Percentiles rank a stretch among this genome's conserved stretches.
Conservation (phyloP, 192 early-diverging fungal species). For the Coemansia sp. region DNA sequence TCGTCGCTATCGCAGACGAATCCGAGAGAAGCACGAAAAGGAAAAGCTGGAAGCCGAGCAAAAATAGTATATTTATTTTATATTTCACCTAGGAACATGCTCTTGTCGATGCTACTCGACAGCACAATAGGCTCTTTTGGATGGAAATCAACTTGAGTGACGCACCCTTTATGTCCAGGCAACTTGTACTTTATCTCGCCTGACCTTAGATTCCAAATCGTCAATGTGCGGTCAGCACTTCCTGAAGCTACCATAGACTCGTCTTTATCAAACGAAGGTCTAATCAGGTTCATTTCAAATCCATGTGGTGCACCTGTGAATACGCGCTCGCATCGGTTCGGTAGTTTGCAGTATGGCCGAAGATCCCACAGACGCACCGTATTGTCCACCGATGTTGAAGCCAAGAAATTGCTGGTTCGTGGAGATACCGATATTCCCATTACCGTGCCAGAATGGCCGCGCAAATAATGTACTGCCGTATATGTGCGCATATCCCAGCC, state of each 20-base stretch:
- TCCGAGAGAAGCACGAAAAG: slow-evolving; percentile 33
- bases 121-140: slow-evolving; percentile 83
- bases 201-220: slow-evolving; percentile 82
- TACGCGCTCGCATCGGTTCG: slow-evolving; percentile 73
- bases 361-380: slow-evolving; percentile 95
- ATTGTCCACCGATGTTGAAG: slow-evolving; percentile 93
- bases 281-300: slow-evolving; percentile 90
- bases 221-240: slow-evolving; percentile 81
- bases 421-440: slow-evolving; percentile 82
- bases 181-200: slow-evolving; percentile 87
- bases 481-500: slow-evolving; percentile 88
- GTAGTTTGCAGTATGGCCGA: slow-evolving; percentile 70
- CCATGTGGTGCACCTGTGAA: slow-evolving; percentile 90
- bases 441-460: slow-evolving; percentile 87
- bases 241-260: slow-evolving; percentile 83
- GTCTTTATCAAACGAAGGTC: slow-evolving; percentile 86
- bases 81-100: slow-evolving; percentile 84
- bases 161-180: slow-evolving; percentile 92
- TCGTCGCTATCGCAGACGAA: slow-evolving; percentile 36
- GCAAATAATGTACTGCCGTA: slow-evolving; percentile 60
- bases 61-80: slow-evolving; percentile 1
- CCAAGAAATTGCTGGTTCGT: slow-evolving; percentile 72
- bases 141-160: slow-evolving; percentile 93
- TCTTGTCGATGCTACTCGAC: slow-evolving; percentile 82
- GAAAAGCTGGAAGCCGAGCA: slow-evolving; percentile 14